These are phyloP conservation scores for Candida labiduridarum DNA, from an alignment of 1,139 yeast species.

Conservation along the genomic window DNA sequence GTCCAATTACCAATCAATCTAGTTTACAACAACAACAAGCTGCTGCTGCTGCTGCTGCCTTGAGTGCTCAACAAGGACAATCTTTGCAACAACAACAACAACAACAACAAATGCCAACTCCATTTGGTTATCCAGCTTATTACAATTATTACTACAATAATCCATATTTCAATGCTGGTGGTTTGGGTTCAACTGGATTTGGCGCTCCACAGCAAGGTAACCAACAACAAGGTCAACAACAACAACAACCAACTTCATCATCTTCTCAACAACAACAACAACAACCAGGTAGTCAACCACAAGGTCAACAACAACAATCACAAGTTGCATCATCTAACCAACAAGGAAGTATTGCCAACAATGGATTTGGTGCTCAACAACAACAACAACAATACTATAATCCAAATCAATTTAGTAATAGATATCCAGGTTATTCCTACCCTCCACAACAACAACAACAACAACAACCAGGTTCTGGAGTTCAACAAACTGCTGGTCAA, in stretches of 20 bases:
- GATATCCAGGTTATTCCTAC: conserved; percentile 42
- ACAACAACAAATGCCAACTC: conserved; percentile 29
- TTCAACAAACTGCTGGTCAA: conserved; percentile 18
- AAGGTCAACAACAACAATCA: conserved; percentile 9
- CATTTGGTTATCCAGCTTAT: conserved; percentile 50
- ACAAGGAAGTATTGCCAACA: conserved; percentile 16
- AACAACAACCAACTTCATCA: conserved; percentile 2
- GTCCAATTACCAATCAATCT: conserved; percentile 32
- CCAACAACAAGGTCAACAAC: conserved; percentile 13
- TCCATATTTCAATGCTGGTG: conserved; percentile 39
- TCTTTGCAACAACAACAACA: conserved; percentile 12
- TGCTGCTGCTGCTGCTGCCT: conserved; percentile 12
- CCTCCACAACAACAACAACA: conserved; percentile 29
- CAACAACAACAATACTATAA: conserved; percentile 31
- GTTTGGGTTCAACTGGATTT: conserved; percentile 25
- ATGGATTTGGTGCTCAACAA: conserved; percentile 21
- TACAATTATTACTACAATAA: conserved; percentile 47
- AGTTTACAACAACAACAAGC: conserved; percentile 22
- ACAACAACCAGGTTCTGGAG: conserved; percentile 15
- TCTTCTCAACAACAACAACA: conserved; percentile 15
- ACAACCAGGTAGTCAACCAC: conserved; percentile 11
- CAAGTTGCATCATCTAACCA: conserved; percentile 8
- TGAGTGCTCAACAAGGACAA: conserved; percentile 11
- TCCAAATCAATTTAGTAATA: conserved; percentile 39
- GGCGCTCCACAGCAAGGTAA: conserved; percentile 17